Evolutionary conservation across 169 alveolate genomes (phyloP).

Genomic region (Ichthyophthirius multifiliis): DNA sequence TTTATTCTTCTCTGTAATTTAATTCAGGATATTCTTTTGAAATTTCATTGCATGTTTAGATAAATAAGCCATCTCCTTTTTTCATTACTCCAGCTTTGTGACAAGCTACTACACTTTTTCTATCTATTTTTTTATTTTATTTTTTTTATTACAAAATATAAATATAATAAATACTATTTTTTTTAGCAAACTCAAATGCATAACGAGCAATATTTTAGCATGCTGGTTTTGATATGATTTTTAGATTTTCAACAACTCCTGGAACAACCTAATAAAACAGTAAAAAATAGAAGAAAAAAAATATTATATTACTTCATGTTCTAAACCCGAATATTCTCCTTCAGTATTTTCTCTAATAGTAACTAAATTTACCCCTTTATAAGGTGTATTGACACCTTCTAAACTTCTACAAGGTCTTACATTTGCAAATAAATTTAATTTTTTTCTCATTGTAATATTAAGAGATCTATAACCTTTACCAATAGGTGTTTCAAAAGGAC

Average conservation of each 20-base stretch:
- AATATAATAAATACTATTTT: constrained; percentile 8
- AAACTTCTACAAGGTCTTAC: constrained; percentile 67
- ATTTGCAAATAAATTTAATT: constrained; percentile 61
- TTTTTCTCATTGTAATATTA: constrained; percentile 62
- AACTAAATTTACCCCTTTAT: constrained; percentile 59
- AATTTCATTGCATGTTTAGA: constrained; percentile 67
- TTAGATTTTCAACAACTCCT: constrained; percentile 60
- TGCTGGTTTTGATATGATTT: constrained; percentile 59
- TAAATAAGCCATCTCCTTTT: constrained; percentile 76
- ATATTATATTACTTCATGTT: constrained; percentile 45
- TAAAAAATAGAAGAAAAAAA: too few species aligned
- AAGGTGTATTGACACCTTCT: constrained; percentile 54
- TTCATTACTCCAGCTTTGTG: constrained; percentile 86
- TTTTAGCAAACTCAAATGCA: constrained; percentile 66
- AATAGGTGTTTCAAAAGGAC: constrained; percentile 70
- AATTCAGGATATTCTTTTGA: constrained; percentile 70
- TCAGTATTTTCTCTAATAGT: constrained; percentile 79
- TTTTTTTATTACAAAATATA: background rate
- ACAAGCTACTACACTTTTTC: constrained; percentile 64
- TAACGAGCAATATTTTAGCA: constrained; percentile 53
- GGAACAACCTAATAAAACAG: constrained; percentile 18
- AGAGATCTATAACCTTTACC: constrained; percentile 69
- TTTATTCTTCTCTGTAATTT: constrained; percentile 58
- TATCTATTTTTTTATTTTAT: background rate
- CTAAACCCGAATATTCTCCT: constrained; percentile 73